Conservation (phyloP, 208 protist genomes). For the Trichomonas tenax region DNA sequence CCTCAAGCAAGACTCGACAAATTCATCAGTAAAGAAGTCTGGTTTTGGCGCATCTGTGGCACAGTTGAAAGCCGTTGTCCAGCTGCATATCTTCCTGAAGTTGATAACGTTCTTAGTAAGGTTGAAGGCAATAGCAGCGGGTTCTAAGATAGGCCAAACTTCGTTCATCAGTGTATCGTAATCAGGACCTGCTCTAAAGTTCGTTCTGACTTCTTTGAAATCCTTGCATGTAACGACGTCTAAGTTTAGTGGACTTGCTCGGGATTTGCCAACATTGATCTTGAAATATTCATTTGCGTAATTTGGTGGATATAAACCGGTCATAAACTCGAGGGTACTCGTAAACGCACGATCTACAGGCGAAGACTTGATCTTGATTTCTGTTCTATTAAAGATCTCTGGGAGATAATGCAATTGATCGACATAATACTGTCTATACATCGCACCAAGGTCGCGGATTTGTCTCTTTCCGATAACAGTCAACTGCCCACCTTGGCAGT, state of each 20-base stretch:
- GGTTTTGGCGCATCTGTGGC: neutral
- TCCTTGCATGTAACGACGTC: neutral
- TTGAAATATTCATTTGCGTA: neutral
- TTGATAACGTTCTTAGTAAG: neutral
- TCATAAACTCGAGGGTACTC: neutral
- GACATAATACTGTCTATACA: neutral
- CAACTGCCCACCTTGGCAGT: neutral
- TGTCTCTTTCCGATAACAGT: neutral
- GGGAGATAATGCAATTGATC: neutral
- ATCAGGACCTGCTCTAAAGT: neutral
- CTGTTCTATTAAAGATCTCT: neutral
- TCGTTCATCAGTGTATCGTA: neutral
- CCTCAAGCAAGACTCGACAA: neutral
- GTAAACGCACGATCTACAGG: neutral
- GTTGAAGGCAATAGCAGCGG: neutral
- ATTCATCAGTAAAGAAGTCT: neutral
- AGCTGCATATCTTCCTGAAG: neutral
- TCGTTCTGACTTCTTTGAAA: neutral
- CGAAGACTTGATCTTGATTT: neutral
- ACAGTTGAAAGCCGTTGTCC: neutral
- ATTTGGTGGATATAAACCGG: neutral
- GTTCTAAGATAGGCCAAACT: neutral
- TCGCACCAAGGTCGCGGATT: neutral
- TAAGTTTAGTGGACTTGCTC: neutral
- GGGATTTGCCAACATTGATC: neutral